Evolutionary conservation across 108 stramenopile genomes (phyloP), one percentile per base, ranked within the genome.

Genomic region (Cyclotella kingstonii): DNA sequence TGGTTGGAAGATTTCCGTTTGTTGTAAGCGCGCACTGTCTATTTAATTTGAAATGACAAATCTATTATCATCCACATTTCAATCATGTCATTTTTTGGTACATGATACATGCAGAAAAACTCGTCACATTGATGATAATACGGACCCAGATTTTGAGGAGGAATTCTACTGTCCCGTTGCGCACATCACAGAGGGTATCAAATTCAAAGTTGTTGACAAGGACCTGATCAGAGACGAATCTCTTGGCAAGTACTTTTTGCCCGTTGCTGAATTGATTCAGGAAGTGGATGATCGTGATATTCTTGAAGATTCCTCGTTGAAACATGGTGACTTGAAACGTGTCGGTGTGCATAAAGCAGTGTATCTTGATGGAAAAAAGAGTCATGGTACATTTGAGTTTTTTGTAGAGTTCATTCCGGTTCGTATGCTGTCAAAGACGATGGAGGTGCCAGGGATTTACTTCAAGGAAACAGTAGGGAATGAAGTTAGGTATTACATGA

Each of bases 111-210:
- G n/a, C n/a, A n/a, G n/a, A n/a, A 81, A 81, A 36, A 81, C 80
- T 5, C 34, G 71, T 22, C 23, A 41, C 26, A 48, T 77, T 44
- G 59, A 70, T 6, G 66, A 81, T 40, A 35, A 77, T 31, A 25
- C 77, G 10, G 22, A 77, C 36, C 80, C 80, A 10, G 59, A 51
- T 12, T 81, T 63, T 43, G 50, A 81, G 33, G 76, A 81, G 53
- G 76, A 77, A 17, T 81, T 81, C 44, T 73, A 66, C 31, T 68
- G 76, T 43, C 80, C 70, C 15, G 73, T 81, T 17, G 70, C 57
- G 17, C 76, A 81, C 45, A 23, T 48, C 19, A 54, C 66, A 1
- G 60, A 69, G 15, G 73, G 56, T n/a, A 59, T 81, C 48, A 61
- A 43, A 12, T 81, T 81, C 36, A 42, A 66, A 14, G 80, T 81